phyloP scores from a whole-genome alignment of 805 yeast genomes.

The Zygoascus biomembranicola region DNA sequence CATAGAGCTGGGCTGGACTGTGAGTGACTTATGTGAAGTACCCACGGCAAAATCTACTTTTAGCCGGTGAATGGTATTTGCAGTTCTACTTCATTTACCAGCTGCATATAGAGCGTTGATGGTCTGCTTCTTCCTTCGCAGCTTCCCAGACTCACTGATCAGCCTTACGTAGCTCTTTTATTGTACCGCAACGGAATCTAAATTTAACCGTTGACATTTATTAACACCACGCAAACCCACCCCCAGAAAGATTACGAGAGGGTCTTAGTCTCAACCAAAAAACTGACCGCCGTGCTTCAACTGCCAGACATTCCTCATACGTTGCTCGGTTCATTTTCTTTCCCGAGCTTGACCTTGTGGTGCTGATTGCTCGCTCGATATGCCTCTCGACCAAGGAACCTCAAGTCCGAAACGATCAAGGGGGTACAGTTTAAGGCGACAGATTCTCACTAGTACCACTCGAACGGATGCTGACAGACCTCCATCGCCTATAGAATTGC shows the following conservation, averaged over 20 bases:
- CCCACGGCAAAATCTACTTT: no score
- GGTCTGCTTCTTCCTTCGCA: no score
- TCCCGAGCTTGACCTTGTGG: not conserved
- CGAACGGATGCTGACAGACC: constrained; percentile 6
- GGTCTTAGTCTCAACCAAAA: not conserved
- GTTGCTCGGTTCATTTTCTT: no score
- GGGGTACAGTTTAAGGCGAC: constrained; percentile 61
- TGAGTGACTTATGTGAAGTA: no score
- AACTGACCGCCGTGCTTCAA: not conserved
- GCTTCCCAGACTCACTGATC: no score
- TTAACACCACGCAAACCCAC: not conserved
- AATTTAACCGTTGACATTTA: not conserved
- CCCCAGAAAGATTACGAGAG: not conserved
- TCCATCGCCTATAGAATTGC: constrained; percentile 29
- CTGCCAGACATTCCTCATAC: no score
- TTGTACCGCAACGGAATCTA: no score
- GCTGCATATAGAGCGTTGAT: no score
- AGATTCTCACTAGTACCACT: constrained; percentile 40
- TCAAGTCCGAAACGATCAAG: constrained; percentile 23
- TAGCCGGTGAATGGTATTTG: no score
- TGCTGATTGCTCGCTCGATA: not conserved
- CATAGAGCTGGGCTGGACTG: no score
- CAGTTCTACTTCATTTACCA: no score
- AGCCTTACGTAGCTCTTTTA: no score
- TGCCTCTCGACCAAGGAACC: not conserved